These are phyloP conservation scores for Allodekkera sacchari DNA, from an alignment of 805 yeast species.

Conservation along the genomic window DNA sequence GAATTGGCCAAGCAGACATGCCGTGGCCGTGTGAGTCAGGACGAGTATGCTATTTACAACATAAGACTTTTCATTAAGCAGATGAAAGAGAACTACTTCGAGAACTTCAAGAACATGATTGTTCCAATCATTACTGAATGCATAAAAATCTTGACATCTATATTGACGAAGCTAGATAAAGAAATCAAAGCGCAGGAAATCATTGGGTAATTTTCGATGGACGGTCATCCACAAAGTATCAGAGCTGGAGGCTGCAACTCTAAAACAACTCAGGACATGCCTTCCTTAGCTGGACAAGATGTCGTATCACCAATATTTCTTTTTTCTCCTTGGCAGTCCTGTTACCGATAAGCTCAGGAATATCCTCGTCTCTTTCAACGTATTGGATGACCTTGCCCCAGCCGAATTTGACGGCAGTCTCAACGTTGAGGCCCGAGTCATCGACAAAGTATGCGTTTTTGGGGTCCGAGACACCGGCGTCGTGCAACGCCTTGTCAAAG, in stretches of 20 bases:
- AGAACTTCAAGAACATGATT: slow-evolving; percentile 2
- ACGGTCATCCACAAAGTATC: slow-evolving; percentile 3
- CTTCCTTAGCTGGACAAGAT: slow-evolving; percentile 46
- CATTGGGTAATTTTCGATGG: slow-evolving; percentile 1
- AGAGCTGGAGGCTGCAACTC: no score
- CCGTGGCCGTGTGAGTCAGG: no score
- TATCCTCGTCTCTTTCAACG: slow-evolving; percentile 53
- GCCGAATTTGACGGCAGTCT: slow-evolving; percentile 63
- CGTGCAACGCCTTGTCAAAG: slow-evolving; percentile 54
- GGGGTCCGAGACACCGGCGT: slow-evolving; percentile 49
- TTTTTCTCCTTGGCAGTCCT: slow-evolving; percentile 27
- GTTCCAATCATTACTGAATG: slow-evolving; percentile 6
- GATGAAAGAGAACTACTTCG: slow-evolving; percentile 4
- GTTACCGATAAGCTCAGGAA: slow-evolving; percentile 22
- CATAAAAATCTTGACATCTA: slow-evolving; percentile 7
- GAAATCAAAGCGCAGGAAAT: slow-evolving; percentile 3
- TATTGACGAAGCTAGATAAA: slow-evolving; percentile 5
- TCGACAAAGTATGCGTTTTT: slow-evolving; percentile 68
- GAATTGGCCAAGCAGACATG: not conserved
- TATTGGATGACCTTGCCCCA: slow-evolving; percentile 67
- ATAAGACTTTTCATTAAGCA: no score
- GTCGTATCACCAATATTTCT: slow-evolving; percentile 46
- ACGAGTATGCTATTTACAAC: no score
- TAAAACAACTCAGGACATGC: slow-evolving; percentile 44
- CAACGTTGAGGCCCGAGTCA: slow-evolving; percentile 74